Evolutionary conservation across 768 basidiomycete genomes (phyloP).

Genomic region (Mycena metata): DNA sequence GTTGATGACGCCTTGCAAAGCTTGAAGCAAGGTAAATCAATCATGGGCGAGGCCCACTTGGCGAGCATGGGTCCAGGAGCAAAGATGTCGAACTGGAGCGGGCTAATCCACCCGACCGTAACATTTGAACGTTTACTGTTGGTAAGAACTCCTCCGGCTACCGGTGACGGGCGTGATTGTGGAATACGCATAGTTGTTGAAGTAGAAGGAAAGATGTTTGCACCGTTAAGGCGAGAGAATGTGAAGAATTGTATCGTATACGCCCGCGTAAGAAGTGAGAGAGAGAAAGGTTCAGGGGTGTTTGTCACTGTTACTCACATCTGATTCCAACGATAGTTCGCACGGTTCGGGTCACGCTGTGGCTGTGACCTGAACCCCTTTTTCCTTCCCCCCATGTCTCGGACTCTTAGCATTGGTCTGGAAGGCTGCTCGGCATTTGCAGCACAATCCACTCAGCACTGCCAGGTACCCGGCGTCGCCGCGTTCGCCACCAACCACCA

Average conservation of each 20-base stretch:
- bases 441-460: too few species aligned
- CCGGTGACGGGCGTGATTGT: not conserved
- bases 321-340: too few species aligned
- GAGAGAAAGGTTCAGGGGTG: not conserved
- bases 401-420: too few species aligned
- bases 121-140: slow-evolving; percentile 11
- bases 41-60: slow-evolving; percentile 19
- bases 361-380: too few species aligned
- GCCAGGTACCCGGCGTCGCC: too few species aligned
- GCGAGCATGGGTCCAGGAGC: slow-evolving; percentile 24
- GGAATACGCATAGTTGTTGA: slow-evolving; percentile 1
- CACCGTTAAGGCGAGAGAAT: slow-evolving; percentile 3
- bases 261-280: slow-evolving; percentile 17
- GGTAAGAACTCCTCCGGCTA: not conserved
- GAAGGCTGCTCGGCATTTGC: too few species aligned
- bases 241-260: slow-evolving; percentile 1
- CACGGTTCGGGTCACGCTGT: too few species aligned
- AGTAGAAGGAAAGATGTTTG: not conserved
- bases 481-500: too few species aligned
- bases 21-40: slow-evolving; percentile 21
- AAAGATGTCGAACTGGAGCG: slow-evolving; percentile 21
- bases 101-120: slow-evolving; percentile 34
- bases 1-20: slow-evolving; percentile 22
- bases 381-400: too few species aligned
- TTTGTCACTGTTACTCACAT: not conserved